Evolutionary conservation across 2,329 filamentous ascomycete genomes (phyloP).

Genomic region (Blastomyces silverae): DNA sequence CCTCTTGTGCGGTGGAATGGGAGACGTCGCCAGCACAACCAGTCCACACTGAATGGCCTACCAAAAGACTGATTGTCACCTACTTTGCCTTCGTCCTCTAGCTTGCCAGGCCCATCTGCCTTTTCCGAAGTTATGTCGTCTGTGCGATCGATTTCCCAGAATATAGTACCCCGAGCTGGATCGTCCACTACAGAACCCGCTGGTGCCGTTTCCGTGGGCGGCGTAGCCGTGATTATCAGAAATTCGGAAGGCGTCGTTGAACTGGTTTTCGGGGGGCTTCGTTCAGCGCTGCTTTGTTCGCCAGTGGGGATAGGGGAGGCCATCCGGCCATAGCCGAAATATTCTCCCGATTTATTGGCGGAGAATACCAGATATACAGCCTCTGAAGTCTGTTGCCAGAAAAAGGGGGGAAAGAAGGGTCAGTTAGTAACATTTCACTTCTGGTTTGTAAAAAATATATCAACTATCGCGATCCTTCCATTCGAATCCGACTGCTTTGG

Average conservation of each 20-base stretch:
- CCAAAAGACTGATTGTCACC: constrained; percentile 64
- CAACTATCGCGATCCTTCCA: background rate
- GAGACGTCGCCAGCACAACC: constrained; percentile 74
- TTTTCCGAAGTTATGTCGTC: constrained; percentile 31
- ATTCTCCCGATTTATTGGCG: constrained; percentile 94
- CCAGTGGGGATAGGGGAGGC: constrained; percentile 70
- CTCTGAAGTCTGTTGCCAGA: constrained; percentile 56
- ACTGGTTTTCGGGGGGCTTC: constrained; percentile 35
- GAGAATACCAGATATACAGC: constrained; percentile 92
- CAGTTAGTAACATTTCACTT: background rate
- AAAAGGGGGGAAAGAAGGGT: background rate
- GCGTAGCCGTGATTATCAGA: constrained; percentile 71
- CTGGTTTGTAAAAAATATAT: background rate
- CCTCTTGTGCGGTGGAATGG: constrained; percentile 87
- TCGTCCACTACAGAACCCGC: constrained; percentile 87
- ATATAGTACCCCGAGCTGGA: constrained; percentile 87
- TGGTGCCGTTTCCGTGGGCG: constrained; percentile 69
- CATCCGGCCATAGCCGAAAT: constrained; percentile 94
- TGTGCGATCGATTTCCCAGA: constrained; percentile 72
- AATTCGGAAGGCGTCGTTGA: constrained; percentile 52
- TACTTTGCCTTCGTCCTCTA: constrained; percentile 46
- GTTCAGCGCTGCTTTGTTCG: constrained; percentile 58
- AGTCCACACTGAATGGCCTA: constrained; percentile 84
- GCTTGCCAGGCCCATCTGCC: constrained; percentile 16
- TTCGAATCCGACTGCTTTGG: background rate